Conservation (phyloP, 306 rosid genomes). For the Gastrolobium bilobum region DNA sequence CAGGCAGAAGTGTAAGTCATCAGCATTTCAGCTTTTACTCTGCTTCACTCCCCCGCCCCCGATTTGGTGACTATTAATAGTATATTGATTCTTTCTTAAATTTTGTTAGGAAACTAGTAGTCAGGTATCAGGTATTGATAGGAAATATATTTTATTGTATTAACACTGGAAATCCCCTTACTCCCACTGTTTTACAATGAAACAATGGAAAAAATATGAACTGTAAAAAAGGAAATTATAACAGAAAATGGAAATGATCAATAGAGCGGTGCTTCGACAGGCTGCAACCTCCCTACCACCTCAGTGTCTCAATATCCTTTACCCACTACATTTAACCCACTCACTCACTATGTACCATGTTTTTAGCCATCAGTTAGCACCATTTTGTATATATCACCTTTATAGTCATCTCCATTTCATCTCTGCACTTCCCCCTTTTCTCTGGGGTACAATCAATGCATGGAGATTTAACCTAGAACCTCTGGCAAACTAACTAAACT, state of each 20-base stretch:
- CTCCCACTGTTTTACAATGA: too few relatives aligned
- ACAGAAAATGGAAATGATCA: too few relatives aligned
- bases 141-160: too few relatives aligned
- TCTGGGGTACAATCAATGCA: not conserved
- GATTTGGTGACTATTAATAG: constrained; percentile 19
- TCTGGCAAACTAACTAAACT: not conserved
- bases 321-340: too few relatives aligned
- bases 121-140: too few relatives aligned
- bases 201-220: too few relatives aligned
- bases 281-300: too few relatives aligned
- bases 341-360: constrained; percentile 11
- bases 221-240: too few relatives aligned
- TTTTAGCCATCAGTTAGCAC: not conserved
- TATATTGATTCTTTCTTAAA: not conserved
- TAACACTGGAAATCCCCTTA: too few relatives aligned
- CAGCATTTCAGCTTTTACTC: constrained; percentile 20
- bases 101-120: too few relatives aligned
- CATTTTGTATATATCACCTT: constrained; percentile 13
- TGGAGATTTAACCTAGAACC: not conserved
- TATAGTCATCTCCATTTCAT: constrained; percentile 16
- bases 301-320: too few relatives aligned
- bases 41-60: constrained; percentile 4
- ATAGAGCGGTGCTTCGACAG: too few relatives aligned
- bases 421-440: not conserved
- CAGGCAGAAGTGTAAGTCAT: constrained; percentile 95